phyloP scores from a whole-genome alignment of 208 protist genomes.

The Lotmaria passim region DNA sequence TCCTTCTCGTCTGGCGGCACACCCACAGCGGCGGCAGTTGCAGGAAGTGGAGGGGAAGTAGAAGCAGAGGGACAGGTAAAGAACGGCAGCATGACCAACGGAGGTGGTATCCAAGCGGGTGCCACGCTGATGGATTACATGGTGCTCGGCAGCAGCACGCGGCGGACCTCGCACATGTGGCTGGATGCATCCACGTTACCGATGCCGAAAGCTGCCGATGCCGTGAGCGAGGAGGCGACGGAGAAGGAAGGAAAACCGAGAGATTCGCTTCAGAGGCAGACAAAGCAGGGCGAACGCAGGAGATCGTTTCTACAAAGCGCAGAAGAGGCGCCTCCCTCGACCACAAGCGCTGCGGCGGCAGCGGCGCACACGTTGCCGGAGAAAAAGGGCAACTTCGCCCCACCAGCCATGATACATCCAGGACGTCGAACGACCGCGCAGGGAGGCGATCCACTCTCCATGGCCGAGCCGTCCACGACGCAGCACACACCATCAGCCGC shows the following conservation, averaged over 20 bases:
- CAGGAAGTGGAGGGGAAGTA: not conserved
- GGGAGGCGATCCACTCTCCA: no score
- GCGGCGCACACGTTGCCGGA: not conserved
- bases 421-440: not conserved
- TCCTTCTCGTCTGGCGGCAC: no score
- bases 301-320: not conserved
- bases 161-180: constrained; percentile 15
- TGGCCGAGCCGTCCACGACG: no score
- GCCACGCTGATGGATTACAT: constrained; percentile 30
- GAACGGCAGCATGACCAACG: not conserved
- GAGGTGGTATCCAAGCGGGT: not conserved
- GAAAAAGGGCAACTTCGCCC: not conserved
- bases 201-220: not conserved
- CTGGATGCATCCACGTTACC: not conserved
- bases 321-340: not conserved
- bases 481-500: not conserved
- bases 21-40: not conserved
- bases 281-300: not conserved
- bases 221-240: not conserved
- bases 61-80: not conserved
- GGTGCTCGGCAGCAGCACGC: not conserved
- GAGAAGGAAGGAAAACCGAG: not conserved
- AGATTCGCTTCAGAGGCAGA: not conserved
- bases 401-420: not conserved
- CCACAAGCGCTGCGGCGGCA: no score